A percentile compares a stretch with the other conserved stretches of the same genome.
Conservation (phyloP, 495 filamentous ascomycete species). For the Monascus purpureus region DNA sequence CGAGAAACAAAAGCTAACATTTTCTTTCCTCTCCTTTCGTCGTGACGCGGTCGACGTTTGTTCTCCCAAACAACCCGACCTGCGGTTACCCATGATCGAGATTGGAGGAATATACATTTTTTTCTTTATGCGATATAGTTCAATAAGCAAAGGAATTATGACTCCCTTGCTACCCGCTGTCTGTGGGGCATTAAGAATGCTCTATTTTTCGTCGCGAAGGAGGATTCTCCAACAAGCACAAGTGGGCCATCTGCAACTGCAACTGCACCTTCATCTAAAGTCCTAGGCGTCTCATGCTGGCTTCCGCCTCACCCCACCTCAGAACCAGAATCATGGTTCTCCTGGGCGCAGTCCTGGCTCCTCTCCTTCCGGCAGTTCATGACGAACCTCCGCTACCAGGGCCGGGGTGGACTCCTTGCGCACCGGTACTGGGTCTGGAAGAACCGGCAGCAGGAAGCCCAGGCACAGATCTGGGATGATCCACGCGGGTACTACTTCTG, state of each 20-base stretch:
- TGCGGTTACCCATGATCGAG: no score
- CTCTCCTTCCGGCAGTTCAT: slow-evolving; percentile 40
- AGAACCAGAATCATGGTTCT: slow-evolving; percentile 36
- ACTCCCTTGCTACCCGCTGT: slow-evolving; percentile 44
- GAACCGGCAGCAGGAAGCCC: slow-evolving; percentile 38
- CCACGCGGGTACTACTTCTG: slow-evolving; percentile 51
- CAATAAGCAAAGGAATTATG: slow-evolving; percentile 36
- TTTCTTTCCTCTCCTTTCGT: no score
- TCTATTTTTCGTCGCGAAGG: slow-evolving; percentile 50
- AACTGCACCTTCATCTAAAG: slow-evolving; percentile 9
- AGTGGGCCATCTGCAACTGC: no score
- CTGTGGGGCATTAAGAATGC: slow-evolving; percentile 51
- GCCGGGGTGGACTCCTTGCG: slow-evolving; percentile 44
- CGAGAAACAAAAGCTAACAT: no score
- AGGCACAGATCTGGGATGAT: slow-evolving; percentile 43
- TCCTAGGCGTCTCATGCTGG: slow-evolving; percentile 56
- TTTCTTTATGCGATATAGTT: slow-evolving; percentile 31
- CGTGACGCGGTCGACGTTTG: slow-evolving; percentile 11
- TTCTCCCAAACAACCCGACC: no score
- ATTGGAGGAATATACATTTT: no score
- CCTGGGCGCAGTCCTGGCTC: slow-evolving; percentile 39
- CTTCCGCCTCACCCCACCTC: slow-evolving; percentile 32
- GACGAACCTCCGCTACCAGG: slow-evolving; percentile 41
- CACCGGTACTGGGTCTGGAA: slow-evolving; percentile 57
- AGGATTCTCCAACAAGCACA: slow-evolving; percentile 7